Conservation (phyloP, 2,329 filamentous ascomycete species). For the Coniella vitis region DNA sequence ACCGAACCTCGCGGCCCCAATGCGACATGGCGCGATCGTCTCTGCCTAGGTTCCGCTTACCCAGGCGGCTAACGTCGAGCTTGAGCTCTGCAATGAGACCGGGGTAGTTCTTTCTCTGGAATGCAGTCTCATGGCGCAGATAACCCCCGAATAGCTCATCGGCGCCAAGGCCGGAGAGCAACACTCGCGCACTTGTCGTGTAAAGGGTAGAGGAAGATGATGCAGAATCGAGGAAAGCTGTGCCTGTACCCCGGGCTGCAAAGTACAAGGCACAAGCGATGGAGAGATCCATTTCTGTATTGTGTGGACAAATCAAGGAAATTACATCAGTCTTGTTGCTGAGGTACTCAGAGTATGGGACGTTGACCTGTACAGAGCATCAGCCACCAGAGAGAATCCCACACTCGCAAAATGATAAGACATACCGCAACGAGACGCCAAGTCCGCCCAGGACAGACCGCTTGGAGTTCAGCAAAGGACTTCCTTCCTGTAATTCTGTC, state of each 20-base stretch:
- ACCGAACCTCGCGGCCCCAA: slow-evolving; percentile 83
- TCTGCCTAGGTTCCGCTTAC: slow-evolving; percentile 88
- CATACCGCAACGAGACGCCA: slow-evolving; percentile 78
- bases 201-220: slow-evolving; percentile 35
- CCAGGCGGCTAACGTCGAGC: slow-evolving; percentile 77
- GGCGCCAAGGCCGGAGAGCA: slow-evolving; percentile 88
- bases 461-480: slow-evolving; percentile 67
- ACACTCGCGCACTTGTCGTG: slow-evolving; percentile 66
- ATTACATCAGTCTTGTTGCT: slow-evolving; percentile 64
- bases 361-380: slow-evolving; percentile 51
- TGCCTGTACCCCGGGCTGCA: slow-evolving; percentile 67
- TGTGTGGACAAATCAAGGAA: slow-evolving; percentile 80
- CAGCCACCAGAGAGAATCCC: background rate
- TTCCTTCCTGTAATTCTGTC: slow-evolving; percentile 82
- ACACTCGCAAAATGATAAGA: background rate
- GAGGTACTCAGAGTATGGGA: slow-evolving; percentile 70
- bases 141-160: slow-evolving; percentile 97
- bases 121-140: slow-evolving; percentile 73
- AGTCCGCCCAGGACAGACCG: slow-evolving; percentile 58
- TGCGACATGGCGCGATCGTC: slow-evolving; percentile 88
- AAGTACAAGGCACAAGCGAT: slow-evolving; percentile 95
- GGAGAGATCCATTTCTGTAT: slow-evolving; percentile 97
- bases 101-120: slow-evolving; percentile 57
- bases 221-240: slow-evolving; percentile 28
- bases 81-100: slow-evolving; percentile 76